Base-by-base conservation (phyloP, 257 asterid species). In the Nicotiana knightiana region DNA sequence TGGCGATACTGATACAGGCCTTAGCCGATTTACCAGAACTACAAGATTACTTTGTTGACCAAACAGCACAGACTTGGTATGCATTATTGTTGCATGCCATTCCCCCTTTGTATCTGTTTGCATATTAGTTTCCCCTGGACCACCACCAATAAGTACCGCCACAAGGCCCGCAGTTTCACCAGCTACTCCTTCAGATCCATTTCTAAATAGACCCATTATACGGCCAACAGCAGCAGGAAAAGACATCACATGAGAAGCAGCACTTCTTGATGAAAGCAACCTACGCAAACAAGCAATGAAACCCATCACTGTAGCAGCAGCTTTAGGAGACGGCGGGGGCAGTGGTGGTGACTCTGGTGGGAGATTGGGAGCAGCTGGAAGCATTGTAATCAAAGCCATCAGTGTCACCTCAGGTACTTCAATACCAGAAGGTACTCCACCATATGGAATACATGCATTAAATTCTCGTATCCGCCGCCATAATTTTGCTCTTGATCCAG, bases 301-400 rank as follows among this genome's bases (percentile, higher is more conserved):
- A 83, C 99, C 99, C 86, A 93, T 96, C 82, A 94, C 95, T 64
- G 98, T 96, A 58, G 99, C 98, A 81, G 99, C 99, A 39, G 98
- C 99, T 90, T 96, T 96, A 46, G 98, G 99, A 83, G 99, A 96
- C 57, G 98, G 99, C 3, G 99, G 97, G 62, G 99, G 99, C 87
- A 94, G 84, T 71, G 99, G 98, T 85, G 92, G 93, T 46, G 98
- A 90, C 85, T 96, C 99, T 7, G 98, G 97, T 80, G 98, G 99
- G 86, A 93, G 94, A 88, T 91, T 96, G 18, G 99, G 99, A 85
- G 97, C 89, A 81, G 99, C 95, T 15, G 99, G 99, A 86, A 96
- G 94, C 93, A 96, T 89, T 59, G 99, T 96, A 82, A 96, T 94
- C 87, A 96, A 86, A 84, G 99, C 99, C 99, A 96, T 96, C 86